These are phyloP conservation scores for Populus hybrid DNA, from an alignment of 441 rosid genomes.

Conservation along the genomic window DNA sequence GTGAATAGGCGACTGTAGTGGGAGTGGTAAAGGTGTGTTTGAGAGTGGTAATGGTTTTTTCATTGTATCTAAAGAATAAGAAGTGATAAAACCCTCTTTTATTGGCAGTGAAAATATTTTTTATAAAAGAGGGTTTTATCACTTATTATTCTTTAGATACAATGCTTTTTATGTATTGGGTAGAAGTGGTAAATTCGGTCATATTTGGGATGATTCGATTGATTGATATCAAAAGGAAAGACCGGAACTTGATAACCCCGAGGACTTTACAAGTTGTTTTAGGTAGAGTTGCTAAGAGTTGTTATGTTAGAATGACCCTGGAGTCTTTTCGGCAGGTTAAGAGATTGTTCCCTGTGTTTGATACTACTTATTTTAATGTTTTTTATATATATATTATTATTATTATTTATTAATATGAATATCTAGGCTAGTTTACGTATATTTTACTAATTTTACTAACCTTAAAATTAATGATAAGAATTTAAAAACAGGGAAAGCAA, in stretches of 20 bases:
- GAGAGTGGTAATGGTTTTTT: too few species aligned
- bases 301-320: conserved; percentile 69
- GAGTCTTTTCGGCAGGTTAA: conserved; percentile 64
- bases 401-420: too few species aligned
- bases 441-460: too few species aligned
- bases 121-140: conserved; percentile 57
- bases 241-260: conserved; percentile 53
- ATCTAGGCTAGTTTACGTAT: too few species aligned
- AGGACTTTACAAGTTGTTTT: conserved; percentile 75
- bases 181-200: conserved; percentile 58
- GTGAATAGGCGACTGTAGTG: background rate
- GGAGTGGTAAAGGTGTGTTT: background rate
- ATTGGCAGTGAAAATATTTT: too few species aligned
- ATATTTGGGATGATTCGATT: conserved; percentile 62
- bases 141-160: conserved; percentile 59
- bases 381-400: conserved; percentile 9
- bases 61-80: conserved; percentile 70
- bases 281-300: conserved; percentile 74
- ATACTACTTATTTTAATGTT: conserved; percentile 58
- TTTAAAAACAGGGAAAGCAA: too few species aligned
- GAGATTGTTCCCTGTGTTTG: conserved; percentile 54
- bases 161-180: conserved; percentile 78
- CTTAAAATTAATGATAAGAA: too few species aligned
- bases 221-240: conserved; percentile 53
- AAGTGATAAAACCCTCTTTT: conserved; percentile 61